Evolutionary conservation across 371 early-diverging fungal species (phyloP).

Genomic region (Basidiobolus meristosporus): DNA sequence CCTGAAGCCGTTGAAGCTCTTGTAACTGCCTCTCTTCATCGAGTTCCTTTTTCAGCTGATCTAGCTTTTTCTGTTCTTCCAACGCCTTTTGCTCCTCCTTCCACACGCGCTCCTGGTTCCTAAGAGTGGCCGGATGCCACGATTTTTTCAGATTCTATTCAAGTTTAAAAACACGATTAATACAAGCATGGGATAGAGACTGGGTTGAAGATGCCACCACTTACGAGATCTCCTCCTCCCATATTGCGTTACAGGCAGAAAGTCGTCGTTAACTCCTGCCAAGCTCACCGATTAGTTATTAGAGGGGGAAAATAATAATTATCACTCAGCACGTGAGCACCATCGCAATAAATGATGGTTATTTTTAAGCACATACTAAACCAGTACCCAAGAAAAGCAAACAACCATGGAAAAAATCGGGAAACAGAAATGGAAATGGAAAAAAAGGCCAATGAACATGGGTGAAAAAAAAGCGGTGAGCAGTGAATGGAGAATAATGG

Average conservation of each 20-base stretch:
- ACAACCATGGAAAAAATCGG: too few species aligned
- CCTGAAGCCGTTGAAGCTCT: slow-evolving; percentile 69
- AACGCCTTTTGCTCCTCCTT: slow-evolving; percentile 64
- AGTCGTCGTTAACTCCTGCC: too few species aligned
- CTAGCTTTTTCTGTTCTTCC: slow-evolving; percentile 71
- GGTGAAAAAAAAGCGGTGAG: too few species aligned
- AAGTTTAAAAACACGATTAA: neutral
- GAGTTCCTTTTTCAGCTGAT: slow-evolving; percentile 77
- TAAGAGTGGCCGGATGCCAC: slow-evolving; percentile 88
- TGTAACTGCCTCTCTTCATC: slow-evolving; percentile 75
- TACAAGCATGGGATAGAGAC: slow-evolving; percentile 4
- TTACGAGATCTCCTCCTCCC: slow-evolving; percentile 50
- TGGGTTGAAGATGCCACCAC: slow-evolving; percentile 1
- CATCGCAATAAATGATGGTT: too few species aligned
- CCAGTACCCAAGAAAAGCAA: too few species aligned
- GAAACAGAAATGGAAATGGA: too few species aligned
- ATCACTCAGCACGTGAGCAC: too few species aligned
- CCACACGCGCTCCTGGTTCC: slow-evolving; percentile 84
- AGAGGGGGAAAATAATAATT: too few species aligned
- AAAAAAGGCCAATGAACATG: too few species aligned
- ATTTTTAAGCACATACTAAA: too few species aligned
- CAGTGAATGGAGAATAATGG: too few species aligned
- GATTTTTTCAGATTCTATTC: slow-evolving; percentile 78
- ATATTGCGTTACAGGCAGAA: slow-evolving; percentile 13
- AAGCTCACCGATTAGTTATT: too few species aligned